Percentiles rank a stretch among this genome's conserved stretches.
Conservation (phyloP, 2,329 filamentous ascomycete species). For the Colletotrichum costaricense region DNA sequence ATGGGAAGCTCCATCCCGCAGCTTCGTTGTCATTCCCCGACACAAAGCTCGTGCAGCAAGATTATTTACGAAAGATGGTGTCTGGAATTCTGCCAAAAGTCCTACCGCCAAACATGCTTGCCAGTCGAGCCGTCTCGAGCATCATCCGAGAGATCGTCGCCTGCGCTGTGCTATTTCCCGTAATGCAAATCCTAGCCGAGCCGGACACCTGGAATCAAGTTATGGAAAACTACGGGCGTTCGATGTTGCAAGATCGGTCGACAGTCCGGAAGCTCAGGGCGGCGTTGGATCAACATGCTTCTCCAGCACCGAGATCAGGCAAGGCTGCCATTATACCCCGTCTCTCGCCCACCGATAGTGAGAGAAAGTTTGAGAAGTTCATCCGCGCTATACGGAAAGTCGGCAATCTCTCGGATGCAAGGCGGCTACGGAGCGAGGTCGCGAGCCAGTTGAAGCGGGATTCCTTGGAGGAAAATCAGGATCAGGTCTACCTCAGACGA, state of each 20-base stretch:
- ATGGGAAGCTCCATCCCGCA: conserved; percentile 89
- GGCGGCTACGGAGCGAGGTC: conserved; percentile 91
- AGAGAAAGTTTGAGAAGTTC: conserved; percentile 94
- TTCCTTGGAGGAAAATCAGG: conserved; percentile 79
- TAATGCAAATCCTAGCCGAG: conserved; percentile 84
- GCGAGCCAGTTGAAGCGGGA: conserved; percentile 92
- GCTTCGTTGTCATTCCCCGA: conserved; percentile 87
- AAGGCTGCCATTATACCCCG: conserved; percentile 80
- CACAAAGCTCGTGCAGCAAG: conserved; percentile 86
- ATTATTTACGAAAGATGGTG: conserved; percentile 83
- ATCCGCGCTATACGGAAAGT: conserved; percentile 89
- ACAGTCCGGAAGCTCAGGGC: conserved; percentile 92
- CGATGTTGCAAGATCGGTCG: conserved; percentile 93
- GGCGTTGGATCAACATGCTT: conserved; percentile 93
- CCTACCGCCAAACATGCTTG: conserved; percentile 78
- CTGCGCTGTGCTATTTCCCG: conserved; percentile 87
- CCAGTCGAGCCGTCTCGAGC: conserved; percentile 82
- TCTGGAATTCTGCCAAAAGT: conserved; percentile 78
- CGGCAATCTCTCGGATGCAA: conserved; percentile 91
- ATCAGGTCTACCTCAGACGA: conserved; percentile 87
- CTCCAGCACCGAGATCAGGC: conserved; percentile 75
- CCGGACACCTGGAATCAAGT: conserved; percentile 98
- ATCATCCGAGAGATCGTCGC: conserved; percentile 91
- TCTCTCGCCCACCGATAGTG: conserved; percentile 83
- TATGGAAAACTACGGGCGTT: conserved; percentile 88